phyloP scores from a whole-genome alignment of 495 filamentous ascomycete genomes.

The Aspergillus egyptiacus region DNA sequence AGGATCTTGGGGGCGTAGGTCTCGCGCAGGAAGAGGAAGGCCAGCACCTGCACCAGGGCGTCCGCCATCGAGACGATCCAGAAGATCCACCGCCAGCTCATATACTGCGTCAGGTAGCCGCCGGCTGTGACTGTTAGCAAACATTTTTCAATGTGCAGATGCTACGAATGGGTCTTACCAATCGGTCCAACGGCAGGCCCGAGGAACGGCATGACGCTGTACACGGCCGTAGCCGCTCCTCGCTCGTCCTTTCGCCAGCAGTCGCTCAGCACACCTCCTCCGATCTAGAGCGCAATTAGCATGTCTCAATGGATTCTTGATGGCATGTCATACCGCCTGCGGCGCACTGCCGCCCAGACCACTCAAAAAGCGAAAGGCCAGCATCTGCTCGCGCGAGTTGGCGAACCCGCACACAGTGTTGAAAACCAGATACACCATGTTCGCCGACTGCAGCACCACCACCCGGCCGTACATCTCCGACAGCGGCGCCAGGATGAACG shows the following conservation, averaged over 20 bases:
- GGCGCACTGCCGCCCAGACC: slow-evolving; percentile 48
- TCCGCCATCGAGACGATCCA: slow-evolving; percentile 12
- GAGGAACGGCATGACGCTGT: slow-evolving; percentile 47
- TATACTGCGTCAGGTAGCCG: slow-evolving; percentile 11
- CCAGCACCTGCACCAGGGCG: slow-evolving; percentile 6
- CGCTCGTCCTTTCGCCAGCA: slow-evolving; percentile 44
- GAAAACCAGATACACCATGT: slow-evolving; percentile 38
- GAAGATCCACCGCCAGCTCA: slow-evolving; percentile 14
- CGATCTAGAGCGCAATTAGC: slow-evolving; percentile 4
- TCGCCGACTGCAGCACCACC: slow-evolving; percentile 2
- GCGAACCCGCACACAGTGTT: slow-evolving; percentile 52
- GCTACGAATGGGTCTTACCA: not conserved
- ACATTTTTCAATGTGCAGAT: not conserved
- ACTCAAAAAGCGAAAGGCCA: slow-evolving; percentile 50
- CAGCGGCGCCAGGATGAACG: slow-evolving; percentile 8
- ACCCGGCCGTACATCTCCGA: slow-evolving; percentile 14
- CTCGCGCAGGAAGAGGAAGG: slow-evolving; percentile 8
- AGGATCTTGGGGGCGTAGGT: slow-evolving; percentile 12
- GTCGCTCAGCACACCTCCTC: slow-evolving; percentile 45
- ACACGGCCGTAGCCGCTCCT: slow-evolving; percentile 50
- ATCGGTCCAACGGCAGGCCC: slow-evolving; percentile 51
- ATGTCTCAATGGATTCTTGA: no score
- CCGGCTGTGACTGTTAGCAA: not conserved
- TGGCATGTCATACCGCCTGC: slow-evolving; percentile 27
- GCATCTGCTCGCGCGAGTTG: slow-evolving; percentile 38